Conservation (phyloP, 2,329 filamentous ascomycete species). For the Tolypocladium tundrense region DNA sequence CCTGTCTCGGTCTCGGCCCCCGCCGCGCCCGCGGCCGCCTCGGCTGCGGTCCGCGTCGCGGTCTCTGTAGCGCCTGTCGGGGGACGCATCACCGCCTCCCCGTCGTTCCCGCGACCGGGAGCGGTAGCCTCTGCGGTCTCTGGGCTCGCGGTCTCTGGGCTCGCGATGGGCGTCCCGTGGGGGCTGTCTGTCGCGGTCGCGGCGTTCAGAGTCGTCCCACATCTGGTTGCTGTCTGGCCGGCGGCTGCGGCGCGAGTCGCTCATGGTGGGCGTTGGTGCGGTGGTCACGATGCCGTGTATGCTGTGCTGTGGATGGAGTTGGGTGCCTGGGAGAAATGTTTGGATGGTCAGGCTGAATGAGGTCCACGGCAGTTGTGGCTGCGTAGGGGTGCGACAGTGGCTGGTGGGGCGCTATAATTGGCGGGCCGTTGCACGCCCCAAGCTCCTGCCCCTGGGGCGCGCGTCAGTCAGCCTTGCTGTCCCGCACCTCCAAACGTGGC, state of each 20-base stretch:
- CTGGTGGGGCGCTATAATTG: conserved; percentile 9
- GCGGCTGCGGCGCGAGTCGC: conserved; percentile 21
- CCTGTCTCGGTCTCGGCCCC: conserved; percentile 12
- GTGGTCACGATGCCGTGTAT: background rate
- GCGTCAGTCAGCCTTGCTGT: conserved; percentile 15
- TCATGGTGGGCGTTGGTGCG: conserved; percentile 11
- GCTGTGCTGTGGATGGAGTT: background rate
- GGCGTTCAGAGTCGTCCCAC: conserved; percentile 46
- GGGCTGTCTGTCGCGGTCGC: conserved; percentile 20
- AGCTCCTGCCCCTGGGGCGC: conserved; percentile 7
- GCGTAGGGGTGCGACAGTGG: background rate
- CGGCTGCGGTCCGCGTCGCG: conserved; percentile 2
- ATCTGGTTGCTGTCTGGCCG: conserved; percentile 46
- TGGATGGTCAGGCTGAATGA: background rate
- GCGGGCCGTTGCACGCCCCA: conserved; percentile 3
- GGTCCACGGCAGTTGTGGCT: conserved; percentile 11
- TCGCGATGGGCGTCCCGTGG: conserved; percentile 10
- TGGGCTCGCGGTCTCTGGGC: conserved; percentile 15
- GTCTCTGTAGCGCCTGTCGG: conserved; percentile 4
- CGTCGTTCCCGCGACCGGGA: conserved; percentile 21
- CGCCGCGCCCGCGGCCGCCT: conserved; percentile 8
- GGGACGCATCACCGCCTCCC: conserved; percentile 7
- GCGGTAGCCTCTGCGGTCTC: conserved; percentile 16
- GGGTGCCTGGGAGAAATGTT: background rate
- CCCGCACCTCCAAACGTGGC: conserved; percentile 2